Percentiles rank a stretch among this genome's conserved stretches.
These are phyloP conservation scores for Yamadazyma epiphylla DNA, from an alignment of 1,139 yeast genomes.

Conservation along the genomic window DNA sequence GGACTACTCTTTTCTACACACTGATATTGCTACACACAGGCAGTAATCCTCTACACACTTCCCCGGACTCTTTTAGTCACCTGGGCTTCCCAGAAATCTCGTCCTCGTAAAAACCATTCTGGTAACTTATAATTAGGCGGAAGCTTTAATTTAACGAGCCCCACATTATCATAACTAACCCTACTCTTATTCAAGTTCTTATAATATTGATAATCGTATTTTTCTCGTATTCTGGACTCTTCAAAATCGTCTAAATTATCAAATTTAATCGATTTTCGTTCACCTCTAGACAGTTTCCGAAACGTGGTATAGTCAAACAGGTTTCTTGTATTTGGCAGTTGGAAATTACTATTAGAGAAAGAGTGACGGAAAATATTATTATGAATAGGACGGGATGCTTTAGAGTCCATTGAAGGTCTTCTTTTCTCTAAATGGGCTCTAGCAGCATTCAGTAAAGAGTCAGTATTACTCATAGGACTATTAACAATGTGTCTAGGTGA, in stretches of 20 bases:
- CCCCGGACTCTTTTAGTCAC: too few relatives aligned
- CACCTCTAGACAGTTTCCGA: conserved; percentile 8
- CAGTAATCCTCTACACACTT: too few relatives aligned
- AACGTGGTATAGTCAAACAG: conserved; percentile 18
- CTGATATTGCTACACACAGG: too few relatives aligned
- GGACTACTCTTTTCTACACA: too few relatives aligned
- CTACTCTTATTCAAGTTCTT: conserved; percentile 28
- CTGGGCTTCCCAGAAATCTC: conserved; percentile 66
- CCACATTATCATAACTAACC: conserved; percentile 32
- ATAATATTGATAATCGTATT: conserved; percentile 35
- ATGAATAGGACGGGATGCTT: conserved; percentile 16
- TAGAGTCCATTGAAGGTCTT: conserved; percentile 33
- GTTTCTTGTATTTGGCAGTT: conserved; percentile 16
- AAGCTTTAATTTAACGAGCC: conserved; percentile 43
- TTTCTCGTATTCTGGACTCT: conserved; percentile 18
- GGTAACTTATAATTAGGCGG: conserved; percentile 67
- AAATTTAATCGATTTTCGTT: not conserved
- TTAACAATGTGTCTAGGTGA: conserved; percentile 22
- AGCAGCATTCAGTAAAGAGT: conserved; percentile 18
- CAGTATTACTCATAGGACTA: conserved; percentile 14
- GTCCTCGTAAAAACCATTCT: conserved; percentile 62
- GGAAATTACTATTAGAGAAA: conserved; percentile 9
- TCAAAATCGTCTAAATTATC: conserved; percentile 15
- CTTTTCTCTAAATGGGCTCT: conserved; percentile 25
- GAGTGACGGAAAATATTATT: conserved; percentile 27